Percentiles rank a stretch among this genome's conserved stretches.
phyloP scores from a whole-genome alignment of 2,329 filamentous ascomycete species.

The Cryphonectria nitschkei region DNA sequence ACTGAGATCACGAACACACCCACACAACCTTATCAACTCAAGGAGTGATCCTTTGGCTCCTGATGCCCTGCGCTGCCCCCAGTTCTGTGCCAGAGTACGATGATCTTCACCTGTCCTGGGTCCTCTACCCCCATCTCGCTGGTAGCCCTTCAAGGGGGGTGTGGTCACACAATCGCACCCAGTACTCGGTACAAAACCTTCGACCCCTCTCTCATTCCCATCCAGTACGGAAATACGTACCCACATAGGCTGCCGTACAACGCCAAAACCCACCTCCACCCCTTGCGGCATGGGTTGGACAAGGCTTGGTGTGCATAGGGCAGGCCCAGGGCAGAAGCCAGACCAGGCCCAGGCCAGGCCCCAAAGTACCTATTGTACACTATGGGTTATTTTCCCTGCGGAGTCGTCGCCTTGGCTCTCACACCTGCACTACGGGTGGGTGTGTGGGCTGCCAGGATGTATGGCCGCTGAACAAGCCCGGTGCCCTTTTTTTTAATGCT shows the following conservation, averaged over 20 bases:
- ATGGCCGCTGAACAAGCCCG: not conserved
- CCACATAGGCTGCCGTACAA: not conserved
- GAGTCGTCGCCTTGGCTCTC: not conserved
- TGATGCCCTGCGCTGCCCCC: not conserved
- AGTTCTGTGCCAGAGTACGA: not conserved
- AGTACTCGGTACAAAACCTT: not conserved
- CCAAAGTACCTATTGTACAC: not conserved
- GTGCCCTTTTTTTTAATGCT: not conserved
- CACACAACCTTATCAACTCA: not conserved
- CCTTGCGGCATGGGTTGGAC: not conserved
- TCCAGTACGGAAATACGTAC: slow-evolving; percentile 3
- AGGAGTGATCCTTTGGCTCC: slow-evolving; percentile 1
- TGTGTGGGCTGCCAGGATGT: not conserved
- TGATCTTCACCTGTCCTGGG: slow-evolving; percentile 1
- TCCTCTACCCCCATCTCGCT: not conserved
- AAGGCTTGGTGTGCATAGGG: not conserved
- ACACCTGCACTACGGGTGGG: not conserved
- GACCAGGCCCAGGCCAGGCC: not conserved
- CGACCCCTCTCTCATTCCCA: not conserved
- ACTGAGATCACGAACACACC: not conserved
- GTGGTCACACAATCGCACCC: not conserved
- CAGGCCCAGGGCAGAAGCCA: not conserved
- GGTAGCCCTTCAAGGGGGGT: not conserved
- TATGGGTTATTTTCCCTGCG: not conserved
- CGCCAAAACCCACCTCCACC: not conserved